Conservation (phyloP, 805 yeast genomes). For the Barnettozyma siamensis region DNA sequence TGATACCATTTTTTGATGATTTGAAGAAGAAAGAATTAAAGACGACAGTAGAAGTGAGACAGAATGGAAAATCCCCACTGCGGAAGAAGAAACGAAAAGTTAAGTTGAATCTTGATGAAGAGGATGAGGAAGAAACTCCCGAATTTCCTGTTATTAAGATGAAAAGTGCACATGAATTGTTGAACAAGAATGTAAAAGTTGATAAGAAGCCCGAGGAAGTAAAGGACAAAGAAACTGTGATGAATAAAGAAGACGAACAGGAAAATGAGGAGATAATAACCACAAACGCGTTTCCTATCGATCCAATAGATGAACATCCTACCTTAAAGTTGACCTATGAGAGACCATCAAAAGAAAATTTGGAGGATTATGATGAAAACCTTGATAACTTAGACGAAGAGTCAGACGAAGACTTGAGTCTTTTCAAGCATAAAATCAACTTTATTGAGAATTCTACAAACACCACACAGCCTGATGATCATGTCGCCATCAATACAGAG, state of each 20-base stretch:
- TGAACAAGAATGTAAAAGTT: slow-evolving; percentile 17
- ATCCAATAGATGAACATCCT: slow-evolving; percentile 27
- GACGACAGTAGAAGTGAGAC: not conserved
- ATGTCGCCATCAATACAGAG: slow-evolving; percentile 16
- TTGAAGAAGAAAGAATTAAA: slow-evolving; percentile 18
- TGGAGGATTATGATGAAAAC: slow-evolving; percentile 14
- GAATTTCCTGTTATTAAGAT: slow-evolving; percentile 28
- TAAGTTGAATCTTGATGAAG: slow-evolving; percentile 27
- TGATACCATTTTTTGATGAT: slow-evolving; percentile 45
- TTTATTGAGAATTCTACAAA: slow-evolving; percentile 16
- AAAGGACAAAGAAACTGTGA: not conserved
- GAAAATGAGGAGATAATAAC: no score
- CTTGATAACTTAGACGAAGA: slow-evolving; percentile 20
- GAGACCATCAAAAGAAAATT: not conserved
- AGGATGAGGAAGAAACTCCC: slow-evolving; percentile 30
- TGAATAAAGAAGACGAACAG: not conserved
- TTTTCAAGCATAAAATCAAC: slow-evolving; percentile 16
- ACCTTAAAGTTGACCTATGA: slow-evolving; percentile 7
- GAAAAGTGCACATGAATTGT: slow-evolving; percentile 38
- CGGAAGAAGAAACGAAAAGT: slow-evolving; percentile 30
- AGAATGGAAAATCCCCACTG: slow-evolving; percentile 9
- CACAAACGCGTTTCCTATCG: no score
- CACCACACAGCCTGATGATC: slow-evolving; percentile 16
- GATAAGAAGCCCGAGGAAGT: not conserved
- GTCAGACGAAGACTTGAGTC: slow-evolving; percentile 17